These are phyloP conservation scores for Fusarium veterinarium DNA, from an alignment of 2,329 filamentous ascomycete genomes.

Conservation along the genomic window DNA sequence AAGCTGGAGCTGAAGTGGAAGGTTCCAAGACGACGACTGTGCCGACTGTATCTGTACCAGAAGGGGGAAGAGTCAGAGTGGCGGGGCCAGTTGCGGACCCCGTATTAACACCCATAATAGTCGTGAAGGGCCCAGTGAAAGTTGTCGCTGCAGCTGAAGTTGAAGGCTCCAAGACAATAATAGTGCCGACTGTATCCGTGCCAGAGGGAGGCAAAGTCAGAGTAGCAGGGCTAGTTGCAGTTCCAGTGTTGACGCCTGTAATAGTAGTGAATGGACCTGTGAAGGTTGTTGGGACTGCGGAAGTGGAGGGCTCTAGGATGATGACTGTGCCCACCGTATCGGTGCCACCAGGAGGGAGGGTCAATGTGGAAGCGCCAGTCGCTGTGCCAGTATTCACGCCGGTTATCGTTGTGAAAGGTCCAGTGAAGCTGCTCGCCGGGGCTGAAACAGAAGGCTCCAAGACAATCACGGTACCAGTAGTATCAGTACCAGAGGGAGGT, in stretches of 20 bases:
- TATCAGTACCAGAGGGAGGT: not conserved
- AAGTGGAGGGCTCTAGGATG: not conserved
- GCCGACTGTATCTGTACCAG: not conserved
- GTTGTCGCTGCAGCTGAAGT: not conserved
- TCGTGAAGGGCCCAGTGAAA: not conserved
- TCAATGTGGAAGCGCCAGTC: not conserved
- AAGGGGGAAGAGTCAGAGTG: not conserved
- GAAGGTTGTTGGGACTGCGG: not conserved
- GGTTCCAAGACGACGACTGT: not conserved
- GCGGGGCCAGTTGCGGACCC: not conserved
- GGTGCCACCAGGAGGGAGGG: not conserved
- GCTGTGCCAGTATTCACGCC: not conserved
- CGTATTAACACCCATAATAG: not conserved
- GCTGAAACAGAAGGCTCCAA: not conserved
- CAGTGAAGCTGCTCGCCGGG: not conserved
- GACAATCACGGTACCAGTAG: not conserved
- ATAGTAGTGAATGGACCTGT: not conserved
- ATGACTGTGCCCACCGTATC: not conserved
- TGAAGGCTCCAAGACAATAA: not conserved
- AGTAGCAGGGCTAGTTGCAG: not conserved
- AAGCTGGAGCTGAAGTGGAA: not conserved
- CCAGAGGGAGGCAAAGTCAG: not conserved
- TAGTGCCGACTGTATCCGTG: not conserved
- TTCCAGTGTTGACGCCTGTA: not conserved
- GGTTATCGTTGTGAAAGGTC: not conserved